Conservation (phyloP, 2,329 filamentous ascomycete species). For the Trichophyton rubrum region DNA sequence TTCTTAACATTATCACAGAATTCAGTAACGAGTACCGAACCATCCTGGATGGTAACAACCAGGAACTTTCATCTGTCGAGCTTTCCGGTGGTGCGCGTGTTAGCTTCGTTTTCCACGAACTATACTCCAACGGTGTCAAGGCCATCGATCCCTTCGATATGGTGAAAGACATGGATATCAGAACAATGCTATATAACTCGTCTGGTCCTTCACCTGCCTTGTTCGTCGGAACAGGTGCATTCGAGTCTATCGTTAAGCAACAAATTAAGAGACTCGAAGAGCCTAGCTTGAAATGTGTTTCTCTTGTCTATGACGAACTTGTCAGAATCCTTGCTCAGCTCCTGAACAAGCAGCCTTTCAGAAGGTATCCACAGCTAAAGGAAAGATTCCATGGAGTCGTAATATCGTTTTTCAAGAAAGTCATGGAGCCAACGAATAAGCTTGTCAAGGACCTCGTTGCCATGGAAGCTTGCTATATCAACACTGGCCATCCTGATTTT, state of each 20-base stretch:
- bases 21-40: conserved; percentile 97
- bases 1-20: conserved; percentile 97
- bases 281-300: conserved; percentile 93
- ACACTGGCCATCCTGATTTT: conserved; percentile 96
- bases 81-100: conserved; percentile 95
- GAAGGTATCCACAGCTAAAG: conserved; percentile 85
- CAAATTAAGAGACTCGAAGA: conserved; percentile 96
- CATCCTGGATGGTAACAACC: conserved; percentile 91
- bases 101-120: conserved; percentile 97
- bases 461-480: conserved; percentile 97
- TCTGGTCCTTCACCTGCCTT: conserved; percentile 95
- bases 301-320: conserved; percentile 90
- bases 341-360: conserved; percentile 76
- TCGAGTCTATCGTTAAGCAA: conserved; percentile 96
- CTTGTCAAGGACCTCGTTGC: conserved; percentile 80
- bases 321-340: conserved; percentile 89
- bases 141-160: conserved; percentile 94
- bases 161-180: conserved; percentile 94
- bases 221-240: conserved; percentile 95
- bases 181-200: conserved; percentile 95
- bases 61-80: conserved; percentile 85
- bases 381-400: conserved; percentile 94
- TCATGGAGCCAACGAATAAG: conserved; percentile 97
- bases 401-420: conserved; percentile 92
- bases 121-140: conserved; percentile 96